Base-by-base conservation (phyloP, 805 yeast species). In the Metschnikowia koreensis region DNA sequence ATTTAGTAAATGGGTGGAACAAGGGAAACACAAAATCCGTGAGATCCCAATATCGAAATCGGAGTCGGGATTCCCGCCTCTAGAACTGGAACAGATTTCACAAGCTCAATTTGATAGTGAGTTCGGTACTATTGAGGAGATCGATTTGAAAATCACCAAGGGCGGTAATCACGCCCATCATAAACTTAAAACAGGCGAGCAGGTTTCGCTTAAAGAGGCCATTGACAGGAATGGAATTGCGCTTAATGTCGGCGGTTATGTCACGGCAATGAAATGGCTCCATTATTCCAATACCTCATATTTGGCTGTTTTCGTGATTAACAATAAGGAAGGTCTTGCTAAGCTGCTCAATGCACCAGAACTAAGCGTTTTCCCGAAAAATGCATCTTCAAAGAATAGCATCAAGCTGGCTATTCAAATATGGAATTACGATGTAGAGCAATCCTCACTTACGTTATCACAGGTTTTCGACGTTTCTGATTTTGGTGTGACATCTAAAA, bases 241-340 rank as follows among this genome's bases (percentile, higher is more conserved):
- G 1, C 45, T 79, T 15, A 80, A 81, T 57, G 68, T 75, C 0
- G 87, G 87, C 0, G 81, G 81, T 0, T 64, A 75, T 8, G 68
- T 83, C 0, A 77, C 86, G 0, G 77, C 81, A 17, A 60, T 79
- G 51, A 76, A 78, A 9, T 85, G 89, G 89, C 58, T 74, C 6
- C 73, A 70, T 16, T 56, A 53, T 27, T 49, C 55, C 12, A 28
- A 51, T 1, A 64, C 55, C 50, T 47, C 65, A 36, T 75, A 72
- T 52, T 59, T 85, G 41, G 88, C 86, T 0, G 77, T 82, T 0
- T 66, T 83, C 0, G 62, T 81, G 0, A 69, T 83, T 1, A 72
- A 76, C 50, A 57, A 60, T 41, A 58, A 63, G 1, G 51, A 56
- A 0, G 70, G 66, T 2, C 46, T 65, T 1, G 50, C 58, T 3